These are phyloP conservation scores for Quercus gilva DNA, from an alignment of 306 rosid species.

Conservation along the genomic window DNA sequence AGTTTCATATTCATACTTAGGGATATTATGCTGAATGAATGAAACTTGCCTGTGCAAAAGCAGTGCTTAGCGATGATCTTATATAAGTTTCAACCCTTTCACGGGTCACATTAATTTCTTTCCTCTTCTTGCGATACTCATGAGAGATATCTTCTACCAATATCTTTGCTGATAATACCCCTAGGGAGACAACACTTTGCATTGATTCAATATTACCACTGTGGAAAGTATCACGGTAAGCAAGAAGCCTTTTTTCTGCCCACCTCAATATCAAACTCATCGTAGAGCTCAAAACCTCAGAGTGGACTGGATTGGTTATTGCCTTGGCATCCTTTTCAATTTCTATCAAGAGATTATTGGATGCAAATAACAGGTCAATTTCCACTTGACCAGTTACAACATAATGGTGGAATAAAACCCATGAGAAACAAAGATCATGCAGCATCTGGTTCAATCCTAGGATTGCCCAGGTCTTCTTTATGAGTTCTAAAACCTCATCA, in stretches of 20 bases:
- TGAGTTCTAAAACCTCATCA: slow-evolving; percentile 89
- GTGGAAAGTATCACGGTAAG: slow-evolving; percentile 67
- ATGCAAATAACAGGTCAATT: slow-evolving; percentile 77
- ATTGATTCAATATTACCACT: slow-evolving; percentile 65
- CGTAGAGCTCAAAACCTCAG: slow-evolving; percentile 47
- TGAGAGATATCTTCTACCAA: slow-evolving; percentile 52
- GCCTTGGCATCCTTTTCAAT: slow-evolving; percentile 63
- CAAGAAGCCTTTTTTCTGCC: slow-evolving; percentile 82
- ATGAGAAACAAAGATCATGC: slow-evolving; percentile 81
- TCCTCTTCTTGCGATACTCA: slow-evolving; percentile 43
- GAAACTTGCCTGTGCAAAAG: slow-evolving; percentile 80
- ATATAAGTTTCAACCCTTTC: slow-evolving; percentile 69
- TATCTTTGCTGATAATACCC: slow-evolving; percentile 66
- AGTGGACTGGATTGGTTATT: slow-evolving; percentile 47
- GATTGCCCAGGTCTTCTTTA: slow-evolving; percentile 89
- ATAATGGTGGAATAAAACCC: slow-evolving; percentile 80
- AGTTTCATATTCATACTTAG: slow-evolving; percentile 17
- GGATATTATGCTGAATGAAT: slow-evolving; percentile 16
- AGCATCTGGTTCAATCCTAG: slow-evolving; percentile 78
- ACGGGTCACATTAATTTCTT: slow-evolving; percentile 44
- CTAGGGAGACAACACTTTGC: slow-evolving; percentile 72
- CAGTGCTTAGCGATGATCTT: slow-evolving; percentile 70
- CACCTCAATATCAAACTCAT: slow-evolving; percentile 56
- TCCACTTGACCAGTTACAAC: slow-evolving; percentile 74
- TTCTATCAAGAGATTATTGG: slow-evolving; percentile 67